Base-by-base conservation (phyloP, 2,329 filamentous ascomycete species). In the Hypoxylon sp. region DNA sequence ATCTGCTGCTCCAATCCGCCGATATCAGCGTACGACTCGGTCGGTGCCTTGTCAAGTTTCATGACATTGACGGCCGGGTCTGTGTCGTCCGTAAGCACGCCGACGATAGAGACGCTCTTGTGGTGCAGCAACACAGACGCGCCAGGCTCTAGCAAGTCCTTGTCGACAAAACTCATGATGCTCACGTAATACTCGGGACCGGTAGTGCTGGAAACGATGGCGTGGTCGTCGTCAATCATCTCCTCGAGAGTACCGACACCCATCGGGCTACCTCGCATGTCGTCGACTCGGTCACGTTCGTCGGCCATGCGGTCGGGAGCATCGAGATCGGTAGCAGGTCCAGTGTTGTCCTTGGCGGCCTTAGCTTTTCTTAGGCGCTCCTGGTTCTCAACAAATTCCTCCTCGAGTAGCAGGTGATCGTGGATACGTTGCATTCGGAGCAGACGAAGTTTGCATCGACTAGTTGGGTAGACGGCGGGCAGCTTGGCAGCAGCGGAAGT, bases 101-200 rank as follows among this genome's bases (percentile, higher is more conserved):
- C 96, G 29, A 99, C 96, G 46, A 99, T 97, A 43, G 95, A 97
- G 54, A 98, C 95, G 56, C 92, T 96, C 84, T 99, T 99, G 81
- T 99, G 96, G 77, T 99, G 96, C 63, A 99, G 84, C 51, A 99
- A 84, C 51, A 99, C 96, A 74, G 94, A 97, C 16, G 96, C 94
- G 66, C 96, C 96, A 1, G 96, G 96, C 81, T 99, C 96, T 45
- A 99, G 87, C 3, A 99, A 88, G 76, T 99, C 96, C 82, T 99
- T 99, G 85, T 99, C 96, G 71, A 99, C 96, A 76, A 99, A 99
- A 59, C 95, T 97, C 96, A 98, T 98, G 87, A 99, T 99, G 73
- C 94, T 97, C 71, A 99, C 96, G 79, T 98, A 99, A 86, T 97
- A 99, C 80, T 99, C 96, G 0, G 96, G 96, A 0, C 96, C 96